phyloP scores from a whole-genome alignment of 2,329 filamentous ascomycete genomes.

The Apiospora koreana region DNA sequence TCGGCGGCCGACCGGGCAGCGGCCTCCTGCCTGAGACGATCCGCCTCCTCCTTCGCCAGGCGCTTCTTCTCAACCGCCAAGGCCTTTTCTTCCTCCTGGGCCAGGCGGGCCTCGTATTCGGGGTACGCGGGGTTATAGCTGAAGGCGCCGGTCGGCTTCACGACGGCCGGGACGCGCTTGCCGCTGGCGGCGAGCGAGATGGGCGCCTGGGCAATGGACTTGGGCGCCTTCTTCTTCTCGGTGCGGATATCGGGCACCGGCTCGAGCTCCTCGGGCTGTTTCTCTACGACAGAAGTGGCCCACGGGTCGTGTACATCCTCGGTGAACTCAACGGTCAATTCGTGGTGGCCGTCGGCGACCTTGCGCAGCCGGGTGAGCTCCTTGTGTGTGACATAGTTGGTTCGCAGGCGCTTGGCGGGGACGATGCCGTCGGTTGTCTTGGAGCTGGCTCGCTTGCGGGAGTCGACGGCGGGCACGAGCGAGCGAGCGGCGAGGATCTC shows the following conservation, averaged over 20 bases:
- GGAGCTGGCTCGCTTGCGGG: conserved; percentile 72
- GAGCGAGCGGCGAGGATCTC: conserved; percentile 89
- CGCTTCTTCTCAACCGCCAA: conserved; percentile 78
- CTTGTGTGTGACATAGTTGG: conserved; percentile 79
- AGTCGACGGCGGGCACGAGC: conserved; percentile 74
- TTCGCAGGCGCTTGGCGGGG: conserved; percentile 73
- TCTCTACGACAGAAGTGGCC: conserved; percentile 44
- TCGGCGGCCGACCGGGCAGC: conserved; percentile 70
- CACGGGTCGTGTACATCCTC: conserved; percentile 79
- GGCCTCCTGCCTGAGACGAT: conserved; percentile 67
- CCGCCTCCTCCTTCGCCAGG: conserved; percentile 65
- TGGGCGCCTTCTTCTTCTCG: conserved; percentile 68
- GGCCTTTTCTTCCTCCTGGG: conserved; percentile 75
- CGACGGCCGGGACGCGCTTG: conserved; percentile 76
- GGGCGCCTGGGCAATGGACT: conserved; percentile 74
- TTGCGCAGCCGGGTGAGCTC: conserved; percentile 77
- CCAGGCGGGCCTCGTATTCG: conserved; percentile 79
- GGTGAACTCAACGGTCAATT: conserved; percentile 54
- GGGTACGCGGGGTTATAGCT: conserved; percentile 91
- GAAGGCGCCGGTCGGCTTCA: conserved; percentile 76
- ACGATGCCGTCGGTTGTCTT: conserved; percentile 74
- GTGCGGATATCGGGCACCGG: conserved; percentile 38
- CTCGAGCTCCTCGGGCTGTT: conserved; percentile 22
- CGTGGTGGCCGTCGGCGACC: conserved; percentile 73
- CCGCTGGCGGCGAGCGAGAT: conserved; percentile 82